Base-by-base conservation (phyloP, 345 rosid genomes). In the Sonneratia caseolaris region DNA sequence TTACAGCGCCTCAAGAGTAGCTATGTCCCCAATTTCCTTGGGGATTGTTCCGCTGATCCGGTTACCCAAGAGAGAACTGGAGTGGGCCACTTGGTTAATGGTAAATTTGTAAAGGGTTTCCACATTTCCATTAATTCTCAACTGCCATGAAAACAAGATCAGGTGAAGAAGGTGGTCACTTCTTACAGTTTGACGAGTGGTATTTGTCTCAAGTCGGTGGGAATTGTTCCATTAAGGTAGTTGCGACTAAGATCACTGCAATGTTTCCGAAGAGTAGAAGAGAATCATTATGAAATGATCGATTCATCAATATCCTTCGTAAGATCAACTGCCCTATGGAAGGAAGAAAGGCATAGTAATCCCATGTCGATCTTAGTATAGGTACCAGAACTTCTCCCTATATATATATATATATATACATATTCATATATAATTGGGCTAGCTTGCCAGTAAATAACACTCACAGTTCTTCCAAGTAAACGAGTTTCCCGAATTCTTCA, bases 201-300 rank as follows among this genome's bases (percentile, higher is more conserved):
- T 19, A 90, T 86, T 68, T 37, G 78, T 66, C 83, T 75, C 68
- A 95, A 77, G n/a, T 77, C 85, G 11, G 74, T 35, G 15, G 97
- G 97, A 45, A 95, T 80, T 27, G 91, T 45, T 76, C 99, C 99
- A 74, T 14, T 86, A 70, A 95, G 66, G 70, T 78, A 88, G 84
- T 91, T 95, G 70, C 89, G 89, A 19, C 77, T 55, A 56, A 95
- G 85, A 77, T 95, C 97, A 11, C 99, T 95, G 88, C 68, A 42
- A 21, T 1, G 1, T 1, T 1, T 24, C 14, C 3, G 7, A 27
- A 27, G 21, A 42, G 45, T 10, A 35, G 22, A 37, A 22, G 38
- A 27, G 13, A 19, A 1, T 10, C 24, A 36, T 1, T 70, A 14
- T 24, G 22, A 13, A 35, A 70, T 37, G 21, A 69, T 5, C 10